phyloP scores from a whole-genome alignment of 768 basidiomycete species.

The Albatrellus ellisii region DNA sequence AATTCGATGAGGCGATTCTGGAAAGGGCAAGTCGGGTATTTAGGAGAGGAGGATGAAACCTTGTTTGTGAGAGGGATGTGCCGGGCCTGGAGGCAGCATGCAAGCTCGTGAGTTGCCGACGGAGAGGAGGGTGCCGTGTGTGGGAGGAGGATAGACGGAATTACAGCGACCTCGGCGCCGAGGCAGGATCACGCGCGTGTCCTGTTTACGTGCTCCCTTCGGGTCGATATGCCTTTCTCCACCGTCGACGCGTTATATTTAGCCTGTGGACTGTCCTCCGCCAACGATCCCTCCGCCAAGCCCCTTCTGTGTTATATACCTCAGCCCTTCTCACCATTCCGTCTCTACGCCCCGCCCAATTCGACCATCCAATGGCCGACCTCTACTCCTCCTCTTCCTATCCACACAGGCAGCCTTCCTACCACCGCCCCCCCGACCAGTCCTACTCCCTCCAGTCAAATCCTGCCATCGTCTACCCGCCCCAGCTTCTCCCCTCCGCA shows the following conservation, averaged over 20 bases:
- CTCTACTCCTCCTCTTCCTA: constrained; percentile 13
- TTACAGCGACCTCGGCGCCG: constrained; percentile 28
- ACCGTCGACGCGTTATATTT: constrained; percentile 11
- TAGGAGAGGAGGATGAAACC: constrained; percentile 10
- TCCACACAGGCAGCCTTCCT: constrained; percentile 6
- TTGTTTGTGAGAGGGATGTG: constrained; percentile 18
- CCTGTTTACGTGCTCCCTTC: constrained; percentile 6
- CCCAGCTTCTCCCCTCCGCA: constrained; percentile 3
- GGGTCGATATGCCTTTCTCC: background rate
- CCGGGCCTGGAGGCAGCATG: constrained; percentile 16
- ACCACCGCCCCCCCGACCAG: constrained; percentile 9
- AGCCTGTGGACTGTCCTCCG: constrained; percentile 22
- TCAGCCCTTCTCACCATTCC: constrained; percentile 20
- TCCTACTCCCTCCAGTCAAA: constrained; percentile 10
- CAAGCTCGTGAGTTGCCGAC: constrained; percentile 19
- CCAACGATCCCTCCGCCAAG: constrained; percentile 19
- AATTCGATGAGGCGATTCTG: constrained; percentile 14
- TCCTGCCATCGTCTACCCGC: constrained; percentile 9
- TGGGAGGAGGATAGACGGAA: background rate
- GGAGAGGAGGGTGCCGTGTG: constrained; percentile 11
- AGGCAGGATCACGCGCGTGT: constrained; percentile 18
- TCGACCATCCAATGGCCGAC: constrained; percentile 20
- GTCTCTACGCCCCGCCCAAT: constrained; percentile 28
- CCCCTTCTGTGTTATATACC: too few species aligned
- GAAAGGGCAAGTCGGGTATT: constrained; percentile 21